phyloP scores from a whole-genome alignment of 2,329 filamentous ascomycete species.

The Dothideomycetes sp. region DNA sequence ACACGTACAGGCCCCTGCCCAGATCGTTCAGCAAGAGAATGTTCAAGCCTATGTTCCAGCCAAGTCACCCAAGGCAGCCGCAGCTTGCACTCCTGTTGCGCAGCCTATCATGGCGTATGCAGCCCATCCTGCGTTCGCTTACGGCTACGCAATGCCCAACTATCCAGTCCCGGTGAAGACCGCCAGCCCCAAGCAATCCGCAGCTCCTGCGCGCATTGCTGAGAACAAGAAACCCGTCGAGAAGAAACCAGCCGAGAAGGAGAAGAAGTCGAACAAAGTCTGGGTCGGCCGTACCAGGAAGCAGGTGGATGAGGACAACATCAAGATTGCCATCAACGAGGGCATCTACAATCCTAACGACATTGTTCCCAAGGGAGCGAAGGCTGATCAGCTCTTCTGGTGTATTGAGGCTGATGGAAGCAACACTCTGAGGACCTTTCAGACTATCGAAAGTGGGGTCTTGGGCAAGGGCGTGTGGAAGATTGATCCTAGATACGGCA shows the following conservation, averaged over 20 bases:
- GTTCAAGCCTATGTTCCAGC: slow-evolving; percentile 1
- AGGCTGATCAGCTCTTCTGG: slow-evolving; percentile 25
- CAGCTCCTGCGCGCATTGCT: too few species aligned
- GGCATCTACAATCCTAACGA: slow-evolving; percentile 22
- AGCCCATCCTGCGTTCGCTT: slow-evolving; percentile 1
- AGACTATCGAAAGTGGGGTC: slow-evolving; percentile 18
- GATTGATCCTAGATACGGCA: slow-evolving; percentile 21
- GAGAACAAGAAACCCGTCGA: too few species aligned
- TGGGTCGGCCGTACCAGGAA: slow-evolving; percentile 26
- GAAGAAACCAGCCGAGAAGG: neutral
- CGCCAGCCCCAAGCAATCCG: too few species aligned
- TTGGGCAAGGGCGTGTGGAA: slow-evolving; percentile 23
- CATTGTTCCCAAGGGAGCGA: slow-evolving; percentile 19
- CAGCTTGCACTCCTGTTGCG: neutral
- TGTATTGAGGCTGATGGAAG: slow-evolving; percentile 21
- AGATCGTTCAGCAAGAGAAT: neutral
- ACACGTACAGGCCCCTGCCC: slow-evolving; percentile 1
- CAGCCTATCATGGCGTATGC: slow-evolving; percentile 1
- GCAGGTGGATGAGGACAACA: slow-evolving; percentile 27
- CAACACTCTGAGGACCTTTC: slow-evolving; percentile 20
- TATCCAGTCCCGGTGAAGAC: slow-evolving; percentile 5
- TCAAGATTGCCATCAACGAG: slow-evolving; percentile 23
- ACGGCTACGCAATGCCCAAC: slow-evolving; percentile 7
- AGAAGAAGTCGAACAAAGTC: slow-evolving; percentile 10
- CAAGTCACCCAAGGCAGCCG: neutral